Conservation (phyloP, 352 stramenopile genomes). For the Phytopythium cucurbitacearum region DNA sequence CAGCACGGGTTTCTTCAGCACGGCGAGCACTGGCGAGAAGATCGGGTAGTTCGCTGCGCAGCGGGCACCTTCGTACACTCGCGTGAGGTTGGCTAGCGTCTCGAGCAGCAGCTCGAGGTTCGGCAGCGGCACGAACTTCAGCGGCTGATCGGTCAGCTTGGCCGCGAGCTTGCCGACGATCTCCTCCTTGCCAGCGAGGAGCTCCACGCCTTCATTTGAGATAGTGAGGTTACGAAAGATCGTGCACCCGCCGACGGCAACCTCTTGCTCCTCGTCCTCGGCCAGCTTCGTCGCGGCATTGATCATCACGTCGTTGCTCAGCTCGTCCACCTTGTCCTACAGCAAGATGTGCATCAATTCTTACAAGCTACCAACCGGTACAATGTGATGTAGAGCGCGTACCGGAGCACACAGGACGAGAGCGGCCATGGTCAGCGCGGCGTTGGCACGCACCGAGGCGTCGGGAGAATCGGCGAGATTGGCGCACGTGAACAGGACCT, state of each 20-base stretch:
- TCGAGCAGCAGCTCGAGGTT: slow-evolving; percentile 34
- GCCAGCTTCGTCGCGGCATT: slow-evolving; percentile 36
- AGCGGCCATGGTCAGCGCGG: slow-evolving; percentile 43
- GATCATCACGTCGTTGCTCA: slow-evolving; percentile 51
- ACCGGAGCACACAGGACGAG: slow-evolving; percentile 56
- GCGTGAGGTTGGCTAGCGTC: slow-evolving; percentile 51
- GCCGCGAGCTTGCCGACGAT: slow-evolving; percentile 34
- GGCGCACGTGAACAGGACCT: slow-evolving; percentile 50
- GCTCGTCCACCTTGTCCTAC: slow-evolving; percentile 31
- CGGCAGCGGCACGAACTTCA: slow-evolving; percentile 32
- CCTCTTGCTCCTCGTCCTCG: slow-evolving; percentile 33
- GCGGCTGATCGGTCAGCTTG: slow-evolving; percentile 37
- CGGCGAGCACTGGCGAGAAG: slow-evolving; percentile 37
- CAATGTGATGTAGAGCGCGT: not conserved
- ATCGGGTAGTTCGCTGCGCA: slow-evolving; percentile 36
- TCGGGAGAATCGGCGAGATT: slow-evolving; percentile 39
- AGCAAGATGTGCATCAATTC: not conserved
- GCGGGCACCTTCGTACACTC: slow-evolving; percentile 47
- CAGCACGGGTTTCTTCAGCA: slow-evolving; percentile 51
- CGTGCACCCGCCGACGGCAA: slow-evolving; percentile 36
- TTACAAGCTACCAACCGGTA: not conserved
- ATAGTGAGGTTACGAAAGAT: slow-evolving; percentile 59
- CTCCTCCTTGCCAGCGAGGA: slow-evolving; percentile 33
- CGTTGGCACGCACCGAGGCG: slow-evolving; percentile 33
- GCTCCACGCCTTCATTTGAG: slow-evolving; percentile 47